Evolutionary conservation across 2,329 filamentous ascomycete genomes (phyloP).

Genomic region (Aspergillus awamori): DNA sequence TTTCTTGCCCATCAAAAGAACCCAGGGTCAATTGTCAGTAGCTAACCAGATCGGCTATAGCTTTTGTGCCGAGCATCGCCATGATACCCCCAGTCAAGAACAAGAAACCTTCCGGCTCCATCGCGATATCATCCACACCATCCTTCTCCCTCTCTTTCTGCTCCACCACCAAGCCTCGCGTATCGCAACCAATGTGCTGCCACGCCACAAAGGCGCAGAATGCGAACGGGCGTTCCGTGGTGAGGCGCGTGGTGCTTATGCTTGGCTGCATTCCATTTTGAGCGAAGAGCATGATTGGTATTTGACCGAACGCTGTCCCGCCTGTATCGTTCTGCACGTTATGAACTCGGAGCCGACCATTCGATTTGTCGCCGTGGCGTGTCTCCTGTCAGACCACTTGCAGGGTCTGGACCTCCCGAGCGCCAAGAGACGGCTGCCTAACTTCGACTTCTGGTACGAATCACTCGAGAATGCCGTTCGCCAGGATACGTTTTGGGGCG

Average conservation of each 20-base stretch:
- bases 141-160: slow-evolving; percentile 61
- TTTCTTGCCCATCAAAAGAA: not conserved
- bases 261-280: slow-evolving; percentile 63
- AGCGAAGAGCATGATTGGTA: slow-evolving; percentile 62
- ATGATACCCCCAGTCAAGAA: slow-evolving; percentile 33
- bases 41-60: slow-evolving; percentile 25
- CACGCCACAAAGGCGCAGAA: slow-evolving; percentile 53
- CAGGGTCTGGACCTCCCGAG: slow-evolving; percentile 29
- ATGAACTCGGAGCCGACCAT: slow-evolving; percentile 50
- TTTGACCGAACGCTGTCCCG: slow-evolving; percentile 58
- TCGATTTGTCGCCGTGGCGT: slow-evolving; percentile 46
- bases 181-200: slow-evolving; percentile 54
- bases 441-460: slow-evolving; percentile 44
- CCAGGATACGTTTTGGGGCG: slow-evolving; percentile 50
- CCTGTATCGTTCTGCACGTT: slow-evolving; percentile 47
- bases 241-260: slow-evolving; percentile 59
- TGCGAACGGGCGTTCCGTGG: slow-evolving; percentile 61
- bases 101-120: slow-evolving; percentile 51
- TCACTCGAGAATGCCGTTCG: slow-evolving; percentile 43
- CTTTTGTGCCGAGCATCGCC: slow-evolving; percentile 41
- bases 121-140: slow-evolving; percentile 61
- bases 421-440: slow-evolving; percentile 26
- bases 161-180: slow-evolving; percentile 59
- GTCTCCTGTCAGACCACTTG: slow-evolving; percentile 42
- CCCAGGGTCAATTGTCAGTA: not conserved